Conservation (phyloP, 768 basidiomycete species). For the Naganishia randhawae region DNA sequence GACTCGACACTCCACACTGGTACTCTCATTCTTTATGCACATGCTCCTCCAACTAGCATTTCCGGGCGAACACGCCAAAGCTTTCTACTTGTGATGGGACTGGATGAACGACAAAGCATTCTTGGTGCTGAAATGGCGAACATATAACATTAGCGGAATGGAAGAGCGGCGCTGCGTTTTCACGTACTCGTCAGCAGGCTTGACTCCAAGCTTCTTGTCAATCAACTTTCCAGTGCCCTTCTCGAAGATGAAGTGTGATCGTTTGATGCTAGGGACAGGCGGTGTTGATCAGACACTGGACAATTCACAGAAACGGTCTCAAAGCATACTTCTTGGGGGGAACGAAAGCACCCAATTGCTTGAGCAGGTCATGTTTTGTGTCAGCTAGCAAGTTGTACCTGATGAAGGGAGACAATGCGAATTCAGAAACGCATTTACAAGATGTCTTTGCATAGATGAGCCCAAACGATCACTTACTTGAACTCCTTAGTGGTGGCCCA, state of each 20-base stretch:
- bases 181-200: slow-evolving; percentile 65
- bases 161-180: not conserved
- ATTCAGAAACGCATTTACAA: not conserved
- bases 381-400: slow-evolving; percentile 79
- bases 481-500: slow-evolving; percentile 65
- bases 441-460: too few species aligned
- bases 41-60: not conserved
- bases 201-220: slow-evolving; percentile 78
- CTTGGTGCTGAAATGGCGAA: not conserved
- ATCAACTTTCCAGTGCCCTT: slow-evolving; percentile 78
- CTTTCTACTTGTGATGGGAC: slow-evolving; percentile 14
- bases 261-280: slow-evolving; percentile 61
- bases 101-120: slow-evolving; percentile 21
- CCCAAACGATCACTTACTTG: slow-evolving; percentile 47
- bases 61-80: not conserved
- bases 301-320: not conserved
- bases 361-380: slow-evolving; percentile 73
- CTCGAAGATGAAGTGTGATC: slow-evolving; percentile 89
- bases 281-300: not conserved
- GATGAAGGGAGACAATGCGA: not conserved
- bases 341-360: slow-evolving; percentile 70
- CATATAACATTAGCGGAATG: not conserved
- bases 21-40: not conserved
- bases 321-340: slow-evolving; percentile 57
- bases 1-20: not conserved